Evolutionary conservation across 2,329 filamentous ascomycete species (phyloP).

Genomic region (Berkeleyomyces rouxiae): DNA sequence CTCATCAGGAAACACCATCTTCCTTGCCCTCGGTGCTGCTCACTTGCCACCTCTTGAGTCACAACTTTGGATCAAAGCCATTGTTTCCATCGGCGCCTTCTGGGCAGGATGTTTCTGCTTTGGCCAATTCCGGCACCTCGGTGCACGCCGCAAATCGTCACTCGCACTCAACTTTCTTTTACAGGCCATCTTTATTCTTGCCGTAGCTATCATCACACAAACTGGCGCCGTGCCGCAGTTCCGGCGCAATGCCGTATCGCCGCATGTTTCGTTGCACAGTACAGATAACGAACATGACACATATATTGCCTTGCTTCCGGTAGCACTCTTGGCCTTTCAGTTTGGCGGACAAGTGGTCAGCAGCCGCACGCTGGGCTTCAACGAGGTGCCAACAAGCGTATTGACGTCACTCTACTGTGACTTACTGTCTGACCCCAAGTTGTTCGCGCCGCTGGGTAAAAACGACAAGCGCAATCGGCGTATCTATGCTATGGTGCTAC

Average conservation of each 20-base stretch:
- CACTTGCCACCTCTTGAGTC: constrained; percentile 33
- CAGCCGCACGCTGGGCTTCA: constrained; percentile 32
- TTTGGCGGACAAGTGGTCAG: constrained; percentile 36
- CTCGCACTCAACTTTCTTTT: constrained; percentile 33
- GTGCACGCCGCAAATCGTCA: constrained; percentile 25
- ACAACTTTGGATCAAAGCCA: constrained; percentile 31
- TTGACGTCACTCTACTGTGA: constrained; percentile 39
- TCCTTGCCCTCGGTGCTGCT: constrained; percentile 42
- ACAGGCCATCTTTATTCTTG: constrained; percentile 33
- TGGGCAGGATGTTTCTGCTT: constrained; percentile 35
- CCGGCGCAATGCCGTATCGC: constrained; percentile 10
- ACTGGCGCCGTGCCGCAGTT: constrained; percentile 26
- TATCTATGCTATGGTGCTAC: constrained; percentile 26
- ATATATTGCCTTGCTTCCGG: constrained; percentile 28
- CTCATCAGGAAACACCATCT: constrained; percentile 40
- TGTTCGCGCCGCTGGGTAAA: constrained; percentile 24
- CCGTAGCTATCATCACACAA: constrained; percentile 36
- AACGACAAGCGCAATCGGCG: constrained; percentile 36
- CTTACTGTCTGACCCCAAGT: constrained; percentile 31
- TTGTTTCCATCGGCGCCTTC: constrained; percentile 37
- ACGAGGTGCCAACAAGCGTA: constrained; percentile 38
- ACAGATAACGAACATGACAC: constrained; percentile 16
- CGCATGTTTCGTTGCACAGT: not conserved
- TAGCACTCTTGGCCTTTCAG: constrained; percentile 36
- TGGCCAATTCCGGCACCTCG: constrained; percentile 21